These are phyloP conservation scores for Penicillium manginii DNA, from an alignment of 495 filamentous ascomycete genomes.

Conservation along the genomic window DNA sequence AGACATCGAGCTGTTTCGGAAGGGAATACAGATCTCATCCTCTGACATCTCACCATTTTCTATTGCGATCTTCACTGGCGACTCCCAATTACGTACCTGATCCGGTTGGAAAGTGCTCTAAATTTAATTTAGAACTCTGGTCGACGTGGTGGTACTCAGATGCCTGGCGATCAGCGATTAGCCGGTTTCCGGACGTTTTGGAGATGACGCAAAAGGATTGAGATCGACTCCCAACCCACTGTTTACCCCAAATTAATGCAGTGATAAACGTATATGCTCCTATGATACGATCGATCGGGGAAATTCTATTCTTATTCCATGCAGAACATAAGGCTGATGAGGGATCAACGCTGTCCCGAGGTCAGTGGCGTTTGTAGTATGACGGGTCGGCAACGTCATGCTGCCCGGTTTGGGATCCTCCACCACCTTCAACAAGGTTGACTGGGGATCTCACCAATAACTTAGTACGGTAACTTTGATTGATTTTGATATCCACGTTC, in stretches of 20 bases:
- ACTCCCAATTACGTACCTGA: constrained; percentile 1
- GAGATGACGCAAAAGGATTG: constrained; percentile 5
- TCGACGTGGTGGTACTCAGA: not conserved
- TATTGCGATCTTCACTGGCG: constrained; percentile 2
- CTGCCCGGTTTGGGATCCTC: not conserved
- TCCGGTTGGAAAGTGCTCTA: not conserved
- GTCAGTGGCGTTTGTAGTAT: not conserved
- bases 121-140: not conserved
- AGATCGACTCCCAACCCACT: not conserved
- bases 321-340: not conserved
- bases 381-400: not conserved
- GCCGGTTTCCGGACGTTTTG: not conserved
- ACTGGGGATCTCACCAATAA: too few species aligned
- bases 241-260: not conserved
- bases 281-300: not conserved
- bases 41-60: not conserved
- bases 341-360: not conserved
- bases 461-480: not conserved
- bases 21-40: not conserved
- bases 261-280: not conserved
- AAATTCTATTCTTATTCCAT: constrained; percentile 2
- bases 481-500: not conserved
- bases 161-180: constrained; percentile 1
- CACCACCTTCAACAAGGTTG: not conserved
- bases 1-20: not conserved